These are phyloP conservation scores for Cyclotella choctawhatcheeana DNA, from an alignment of 108 stramenopile species.

Conservation along the genomic window DNA sequence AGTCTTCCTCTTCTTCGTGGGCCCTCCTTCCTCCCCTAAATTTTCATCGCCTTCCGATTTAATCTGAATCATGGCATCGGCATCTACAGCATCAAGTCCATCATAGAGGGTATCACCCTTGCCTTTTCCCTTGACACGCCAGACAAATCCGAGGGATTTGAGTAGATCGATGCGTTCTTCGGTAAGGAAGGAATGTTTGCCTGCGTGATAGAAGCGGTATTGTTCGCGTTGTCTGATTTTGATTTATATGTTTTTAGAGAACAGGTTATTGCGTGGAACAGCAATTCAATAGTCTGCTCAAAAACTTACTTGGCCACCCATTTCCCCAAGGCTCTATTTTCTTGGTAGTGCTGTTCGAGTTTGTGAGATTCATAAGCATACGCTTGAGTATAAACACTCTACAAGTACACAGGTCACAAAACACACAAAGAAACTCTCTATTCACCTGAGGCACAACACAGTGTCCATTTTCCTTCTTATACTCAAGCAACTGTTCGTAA, in stretches of 20 bases:
- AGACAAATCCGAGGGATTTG: constrained; percentile 65
- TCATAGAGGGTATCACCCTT: background rate
- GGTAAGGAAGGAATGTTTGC: constrained; percentile 77
- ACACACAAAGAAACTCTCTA: no score
- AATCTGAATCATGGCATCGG: background rate
- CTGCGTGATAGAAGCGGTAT: constrained; percentile 60
- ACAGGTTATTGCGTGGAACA: background rate
- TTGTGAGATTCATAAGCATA: background rate
- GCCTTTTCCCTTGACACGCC: constrained; percentile 60
- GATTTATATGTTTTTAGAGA: background rate
- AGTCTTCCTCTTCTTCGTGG: background rate
- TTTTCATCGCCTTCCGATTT: constrained; percentile 1
- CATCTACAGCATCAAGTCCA: background rate
- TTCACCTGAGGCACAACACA: constrained; percentile 59
- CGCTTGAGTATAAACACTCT: background rate
- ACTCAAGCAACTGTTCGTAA: constrained; percentile 68
- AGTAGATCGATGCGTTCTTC: constrained; percentile 75
- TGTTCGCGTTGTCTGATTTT: constrained; percentile 63
- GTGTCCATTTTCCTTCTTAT: constrained; percentile 54
- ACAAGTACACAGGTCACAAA: background rate
- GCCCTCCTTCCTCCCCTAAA: background rate
- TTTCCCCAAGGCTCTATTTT: constrained; percentile 70
- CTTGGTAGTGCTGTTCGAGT: constrained; percentile 51
- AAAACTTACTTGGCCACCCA: constrained; percentile 68
- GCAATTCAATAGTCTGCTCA: background rate